These are phyloP conservation scores for Blastobotrys capitulatus DNA, from an alignment of 1,139 yeast species.

Conservation along the genomic window DNA sequence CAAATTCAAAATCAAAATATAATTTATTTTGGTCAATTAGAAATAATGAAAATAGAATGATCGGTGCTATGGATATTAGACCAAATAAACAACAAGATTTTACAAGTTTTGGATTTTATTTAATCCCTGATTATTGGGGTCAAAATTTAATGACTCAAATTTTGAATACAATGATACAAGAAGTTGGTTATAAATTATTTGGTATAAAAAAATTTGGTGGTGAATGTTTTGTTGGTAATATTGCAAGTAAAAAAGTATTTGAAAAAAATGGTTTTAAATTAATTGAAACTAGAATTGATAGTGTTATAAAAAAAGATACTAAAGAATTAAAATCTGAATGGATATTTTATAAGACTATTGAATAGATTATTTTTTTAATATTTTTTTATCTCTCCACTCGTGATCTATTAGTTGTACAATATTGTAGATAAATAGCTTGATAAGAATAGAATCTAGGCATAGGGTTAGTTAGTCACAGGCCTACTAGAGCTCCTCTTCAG, in stretches of 20 bases:
- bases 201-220: slow-evolving; percentile 17
- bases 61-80: not conserved
- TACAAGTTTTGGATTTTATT: slow-evolving; percentile 21
- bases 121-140: slow-evolving; percentile 19
- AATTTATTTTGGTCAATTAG: not conserved
- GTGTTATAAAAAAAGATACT: not conserved
- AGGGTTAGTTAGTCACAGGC: too few relatives aligned
- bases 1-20: too few relatives aligned
- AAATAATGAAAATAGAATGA: not conserved
- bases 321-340: not conserved
- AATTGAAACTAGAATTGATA: not conserved
- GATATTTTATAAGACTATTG: not conserved
- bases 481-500: too few relatives aligned
- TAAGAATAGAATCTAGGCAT: too few relatives aligned
- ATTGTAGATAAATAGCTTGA: too few relatives aligned
- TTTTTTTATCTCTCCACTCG: too few relatives aligned
- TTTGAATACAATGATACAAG: slow-evolving; percentile 14
- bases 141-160: slow-evolving; percentile 20
- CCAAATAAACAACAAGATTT: slow-evolving; percentile 6
- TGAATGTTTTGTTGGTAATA: slow-evolving; percentile 18
- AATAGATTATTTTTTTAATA: not conserved
- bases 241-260: slow-evolving; percentile 18
- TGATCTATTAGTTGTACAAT: too few relatives aligned
- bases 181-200: slow-evolving; percentile 16
- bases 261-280: slow-evolving; percentile 18